These are phyloP conservation scores for Aegilops longissima DNA, from an alignment of 176 grass and related monocot species.

Conservation along the genomic window DNA sequence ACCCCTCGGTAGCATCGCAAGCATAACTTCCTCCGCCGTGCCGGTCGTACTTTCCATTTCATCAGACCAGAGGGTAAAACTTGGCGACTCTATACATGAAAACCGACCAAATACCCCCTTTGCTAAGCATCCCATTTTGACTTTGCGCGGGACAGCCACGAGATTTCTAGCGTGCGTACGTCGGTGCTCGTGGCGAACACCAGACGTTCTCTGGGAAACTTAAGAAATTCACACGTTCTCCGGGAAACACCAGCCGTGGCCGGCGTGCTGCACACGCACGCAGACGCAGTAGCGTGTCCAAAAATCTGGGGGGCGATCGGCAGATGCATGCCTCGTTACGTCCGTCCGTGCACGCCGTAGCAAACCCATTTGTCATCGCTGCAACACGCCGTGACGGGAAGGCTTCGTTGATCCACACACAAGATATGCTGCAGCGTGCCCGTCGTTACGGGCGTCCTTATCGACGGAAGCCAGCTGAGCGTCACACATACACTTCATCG, in stretches of 20 bases:
- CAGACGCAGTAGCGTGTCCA: background rate
- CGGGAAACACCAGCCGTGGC: background rate
- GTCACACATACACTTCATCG: background rate
- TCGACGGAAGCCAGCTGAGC: background rate
- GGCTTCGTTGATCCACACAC: background rate
- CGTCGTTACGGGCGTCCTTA: background rate
- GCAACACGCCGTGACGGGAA: no score
- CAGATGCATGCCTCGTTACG: background rate
- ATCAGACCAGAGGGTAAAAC: no score
- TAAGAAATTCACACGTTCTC: background rate
- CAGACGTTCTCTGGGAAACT: background rate
- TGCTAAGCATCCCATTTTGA: background rate
- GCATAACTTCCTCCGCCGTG: background rate
- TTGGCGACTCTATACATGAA: no score
- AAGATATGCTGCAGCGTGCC: background rate
- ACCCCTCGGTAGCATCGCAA: background rate
- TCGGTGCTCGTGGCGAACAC: no score
- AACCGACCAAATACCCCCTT: background rate
- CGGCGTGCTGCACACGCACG: background rate
- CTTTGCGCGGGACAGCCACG: background rate
- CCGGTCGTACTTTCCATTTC: background rate
- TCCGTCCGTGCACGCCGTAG: background rate
- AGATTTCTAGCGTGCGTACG: background rate
- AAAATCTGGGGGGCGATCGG: background rate
- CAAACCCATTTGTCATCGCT: background rate